Base-by-base conservation (phyloP, 306 rosid genomes). In the Cicer pinnatifidum region DNA sequence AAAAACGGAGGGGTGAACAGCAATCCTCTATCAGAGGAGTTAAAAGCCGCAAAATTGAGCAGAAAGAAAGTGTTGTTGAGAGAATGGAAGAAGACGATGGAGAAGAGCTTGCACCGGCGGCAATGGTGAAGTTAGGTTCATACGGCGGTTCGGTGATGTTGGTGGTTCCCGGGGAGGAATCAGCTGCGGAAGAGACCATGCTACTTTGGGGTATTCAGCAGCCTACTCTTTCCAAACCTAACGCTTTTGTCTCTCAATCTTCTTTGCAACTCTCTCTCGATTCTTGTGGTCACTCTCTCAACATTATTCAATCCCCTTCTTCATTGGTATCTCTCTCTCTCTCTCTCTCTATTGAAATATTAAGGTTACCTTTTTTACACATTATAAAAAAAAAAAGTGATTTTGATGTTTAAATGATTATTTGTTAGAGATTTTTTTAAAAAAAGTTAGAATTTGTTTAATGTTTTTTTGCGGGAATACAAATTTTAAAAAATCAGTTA, bases 131-230 rank as follows among this genome's bases (percentile, higher is more conserved):
- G 66, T 57, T 89, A 52, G 93, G 93, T 63, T 82, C 91, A 5
- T 89, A 79, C 80, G 84, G 85, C 3, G 93, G 85, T 11, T 76
- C 59, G 33, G 91, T 85, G 44, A 82, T 81, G 71, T 41, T 80
- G 61, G 48, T 86, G 40, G 38, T 35, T 61, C 48, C 23, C 0
- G 87, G 78, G 28, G 88, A 76, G 40, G 89, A 78, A 43, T 85
- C 96, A 17, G 96, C 96, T 60, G 80, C 88, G 48, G 97, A 88
- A 56, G 97, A 92, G 88, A 89, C 82, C 82, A 92, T 92, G 96
- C 84, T 92, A 9, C 88, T 92, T 1, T 89, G 97, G 97, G 91
- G 89, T 52, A 86, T 92, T 40, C 93, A 75, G 33, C 97, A 92
- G 69, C 97, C 97, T 0, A 86, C 91, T 1, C 86, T 82, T 52